Percentiles rank a stretch among this genome's conserved stretches.
Conservation (phyloP, 2,329 filamentous ascomycete species). For the Elsinoe fawcettii region DNA sequence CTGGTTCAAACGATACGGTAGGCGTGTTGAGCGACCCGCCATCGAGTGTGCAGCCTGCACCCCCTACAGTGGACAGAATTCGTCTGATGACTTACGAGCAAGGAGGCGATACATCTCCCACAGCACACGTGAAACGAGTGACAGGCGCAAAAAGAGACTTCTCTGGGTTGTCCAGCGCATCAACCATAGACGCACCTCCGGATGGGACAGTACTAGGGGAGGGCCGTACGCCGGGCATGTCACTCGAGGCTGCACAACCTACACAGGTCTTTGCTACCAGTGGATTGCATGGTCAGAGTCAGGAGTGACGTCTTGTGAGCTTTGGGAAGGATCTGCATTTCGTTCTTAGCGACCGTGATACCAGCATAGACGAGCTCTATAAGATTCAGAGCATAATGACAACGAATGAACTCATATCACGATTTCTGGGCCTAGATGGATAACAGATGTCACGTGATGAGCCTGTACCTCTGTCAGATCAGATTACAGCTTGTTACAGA, state of each 20-base stretch:
- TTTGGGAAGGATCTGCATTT: neutral
- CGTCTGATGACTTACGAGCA: conserved; percentile 17
- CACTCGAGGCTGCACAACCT: neutral
- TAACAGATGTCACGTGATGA: too few relatives aligned
- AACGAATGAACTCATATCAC: neutral
- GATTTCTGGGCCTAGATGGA: too few relatives aligned
- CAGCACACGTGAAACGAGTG: conserved; percentile 15
- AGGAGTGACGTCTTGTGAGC: neutral
- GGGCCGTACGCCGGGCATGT: conserved; percentile 6
- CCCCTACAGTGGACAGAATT: conserved; percentile 24
- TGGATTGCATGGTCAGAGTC: conserved; percentile 6
- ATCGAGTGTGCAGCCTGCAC: conserved; percentile 25
- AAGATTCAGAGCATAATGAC: neutral
- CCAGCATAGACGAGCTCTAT: neutral
- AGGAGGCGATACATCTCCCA: conserved; percentile 17
- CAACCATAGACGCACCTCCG: conserved; percentile 18
- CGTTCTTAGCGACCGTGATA: neutral
- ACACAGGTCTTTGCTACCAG: conserved; percentile 7
- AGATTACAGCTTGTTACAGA: too few relatives aligned
- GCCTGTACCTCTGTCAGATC: too few relatives aligned
- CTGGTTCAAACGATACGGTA: conserved; percentile 21
- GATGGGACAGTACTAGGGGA: neutral
- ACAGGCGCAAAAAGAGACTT: conserved; percentile 17
- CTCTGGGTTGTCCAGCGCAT: conserved; percentile 18
- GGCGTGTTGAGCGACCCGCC: conserved; percentile 24